Percentiles rank a stretch among this genome's conserved stretches.
phyloP scores from a whole-genome alignment of 257 asterid species.

The Gentiana straminea region DNA sequence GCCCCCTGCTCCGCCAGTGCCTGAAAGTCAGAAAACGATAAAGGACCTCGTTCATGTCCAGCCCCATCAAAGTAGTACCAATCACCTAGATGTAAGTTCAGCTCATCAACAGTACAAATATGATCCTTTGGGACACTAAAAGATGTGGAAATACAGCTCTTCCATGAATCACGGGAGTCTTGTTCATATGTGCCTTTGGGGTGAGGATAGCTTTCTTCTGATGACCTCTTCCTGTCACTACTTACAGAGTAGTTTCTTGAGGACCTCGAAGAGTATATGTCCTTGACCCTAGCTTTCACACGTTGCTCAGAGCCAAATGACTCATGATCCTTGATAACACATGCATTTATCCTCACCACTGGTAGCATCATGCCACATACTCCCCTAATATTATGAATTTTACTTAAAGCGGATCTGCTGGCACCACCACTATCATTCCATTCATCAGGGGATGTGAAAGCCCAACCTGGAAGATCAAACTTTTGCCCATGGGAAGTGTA shows the following conservation, averaged over 20 bases:
- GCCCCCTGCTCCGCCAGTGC: slow-evolving; percentile 72
- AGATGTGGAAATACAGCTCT: slow-evolving; percentile 21
- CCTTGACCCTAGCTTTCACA: slow-evolving; percentile 60
- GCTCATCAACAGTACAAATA: slow-evolving; percentile 61
- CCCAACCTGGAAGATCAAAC: slow-evolving; percentile 91
- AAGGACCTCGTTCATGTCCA: slow-evolving; percentile 96
- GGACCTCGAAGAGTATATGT: slow-evolving; percentile 52
- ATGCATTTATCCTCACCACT: slow-evolving; percentile 90
- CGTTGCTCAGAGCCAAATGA: slow-evolving; percentile 77
- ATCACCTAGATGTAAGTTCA: slow-evolving; percentile 68
- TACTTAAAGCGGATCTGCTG: slow-evolving; percentile 39
- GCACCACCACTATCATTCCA: slow-evolving; percentile 42
- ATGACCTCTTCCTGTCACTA: slow-evolving; percentile 56
- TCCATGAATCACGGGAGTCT: slow-evolving; percentile 41
- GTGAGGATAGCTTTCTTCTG: slow-evolving; percentile 48
- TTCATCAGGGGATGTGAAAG: slow-evolving; percentile 75
- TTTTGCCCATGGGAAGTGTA: slow-evolving; percentile 58
- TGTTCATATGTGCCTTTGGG: slow-evolving; percentile 44
- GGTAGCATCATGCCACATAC: slow-evolving; percentile 75
- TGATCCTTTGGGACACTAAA: slow-evolving; percentile 46
- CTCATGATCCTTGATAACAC: slow-evolving; percentile 92
- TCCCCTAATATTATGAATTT: slow-evolving; percentile 48
- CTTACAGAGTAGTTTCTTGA: slow-evolving; percentile 35
- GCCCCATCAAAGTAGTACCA: slow-evolving; percentile 97
- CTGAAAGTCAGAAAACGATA: slow-evolving; percentile 69